These are phyloP conservation scores for Ophiocordyceps unilateralis DNA, from an alignment of 2,329 filamentous ascomycete species.

Conservation along the genomic window DNA sequence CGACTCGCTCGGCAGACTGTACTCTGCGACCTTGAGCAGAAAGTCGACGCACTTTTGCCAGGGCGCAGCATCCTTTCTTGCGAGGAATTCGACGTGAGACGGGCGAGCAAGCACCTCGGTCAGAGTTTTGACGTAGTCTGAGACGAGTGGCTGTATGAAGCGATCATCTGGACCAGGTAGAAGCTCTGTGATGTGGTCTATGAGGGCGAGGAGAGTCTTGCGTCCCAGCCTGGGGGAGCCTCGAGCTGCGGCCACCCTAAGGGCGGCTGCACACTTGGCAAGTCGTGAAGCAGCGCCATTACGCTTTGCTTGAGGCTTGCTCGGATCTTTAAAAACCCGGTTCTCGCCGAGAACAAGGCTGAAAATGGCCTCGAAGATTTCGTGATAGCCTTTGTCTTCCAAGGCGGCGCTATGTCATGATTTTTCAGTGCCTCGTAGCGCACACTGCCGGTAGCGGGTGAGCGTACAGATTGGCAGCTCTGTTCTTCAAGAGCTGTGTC, in stretches of 20 bases:
- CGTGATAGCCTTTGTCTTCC: slow-evolving; percentile 63
- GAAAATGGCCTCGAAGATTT: slow-evolving; percentile 69
- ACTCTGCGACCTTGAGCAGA: slow-evolving; percentile 43
- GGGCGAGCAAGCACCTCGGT: slow-evolving; percentile 51
- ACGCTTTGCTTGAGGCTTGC: slow-evolving; percentile 26
- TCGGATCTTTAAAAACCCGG: slow-evolving; percentile 38
- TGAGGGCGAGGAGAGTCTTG: slow-evolving; percentile 62
- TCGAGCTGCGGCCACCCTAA: slow-evolving; percentile 56
- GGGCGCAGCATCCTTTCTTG: slow-evolving; percentile 31
- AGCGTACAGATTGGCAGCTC: slow-evolving; percentile 18
- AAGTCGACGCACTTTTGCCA: slow-evolving; percentile 60
- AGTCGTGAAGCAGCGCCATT: slow-evolving; percentile 39
- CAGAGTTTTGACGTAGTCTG: slow-evolving; percentile 66
- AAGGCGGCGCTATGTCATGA: slow-evolving; percentile 22
- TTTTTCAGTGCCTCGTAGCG: not conserved
- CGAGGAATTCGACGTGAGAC: slow-evolving; percentile 66
- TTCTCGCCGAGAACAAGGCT: slow-evolving; percentile 51
- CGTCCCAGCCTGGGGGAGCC: slow-evolving; percentile 50
- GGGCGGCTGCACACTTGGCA: slow-evolving; percentile 48
- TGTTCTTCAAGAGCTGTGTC: slow-evolving; percentile 20
- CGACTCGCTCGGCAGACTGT: slow-evolving; percentile 23
- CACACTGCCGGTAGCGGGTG: not conserved
- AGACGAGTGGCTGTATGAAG: slow-evolving; percentile 50
- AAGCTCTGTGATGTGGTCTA: slow-evolving; percentile 68
- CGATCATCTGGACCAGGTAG: slow-evolving; percentile 43